Conservation (phyloP, 345 rosid genomes). For the Moricandia arvensis region DNA sequence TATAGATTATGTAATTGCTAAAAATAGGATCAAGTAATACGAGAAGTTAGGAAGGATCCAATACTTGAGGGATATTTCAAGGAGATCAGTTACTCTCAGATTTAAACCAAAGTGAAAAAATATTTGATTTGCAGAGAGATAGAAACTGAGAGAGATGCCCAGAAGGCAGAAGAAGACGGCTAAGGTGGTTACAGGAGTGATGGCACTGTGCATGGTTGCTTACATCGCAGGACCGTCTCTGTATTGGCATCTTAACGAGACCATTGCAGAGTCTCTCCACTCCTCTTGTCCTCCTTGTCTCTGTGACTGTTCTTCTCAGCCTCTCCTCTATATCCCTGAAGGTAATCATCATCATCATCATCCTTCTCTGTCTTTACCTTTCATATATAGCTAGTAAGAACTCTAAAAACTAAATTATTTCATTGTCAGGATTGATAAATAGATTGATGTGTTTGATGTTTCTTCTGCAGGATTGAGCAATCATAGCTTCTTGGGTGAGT, state of each 20-base stretch:
- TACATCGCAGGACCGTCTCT: slow-evolving; percentile 58
- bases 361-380: too few relatives aligned
- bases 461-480: slow-evolving; percentile 50
- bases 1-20: slow-evolving; percentile 15
- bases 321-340: slow-evolving; percentile 48
- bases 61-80: slow-evolving; percentile 26
- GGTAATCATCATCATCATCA: slow-evolving; percentile 36
- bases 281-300: slow-evolving; percentile 49
- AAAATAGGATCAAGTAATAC: slow-evolving; percentile 23
- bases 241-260: slow-evolving; percentile 54
- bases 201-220: slow-evolving; percentile 47
- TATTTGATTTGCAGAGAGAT: slow-evolving; percentile 18
- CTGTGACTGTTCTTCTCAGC: slow-evolving; percentile 65
- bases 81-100: slow-evolving; percentile 22
- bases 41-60: slow-evolving; percentile 26
- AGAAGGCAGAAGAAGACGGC: slow-evolving; percentile 45
- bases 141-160: slow-evolving; percentile 33
- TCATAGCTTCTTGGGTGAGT: slow-evolving; percentile 52
- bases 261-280: slow-evolving; percentile 35
- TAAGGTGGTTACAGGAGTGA: slow-evolving; percentile 39
- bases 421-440: background rate
- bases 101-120: slow-evolving; percentile 10
- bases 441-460: slow-evolving; percentile 1
- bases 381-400: too few relatives aligned
- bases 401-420: too few relatives aligned